Conservation (phyloP, 2,329 filamentous ascomycete species). For the Colletotrichum sp. region DNA sequence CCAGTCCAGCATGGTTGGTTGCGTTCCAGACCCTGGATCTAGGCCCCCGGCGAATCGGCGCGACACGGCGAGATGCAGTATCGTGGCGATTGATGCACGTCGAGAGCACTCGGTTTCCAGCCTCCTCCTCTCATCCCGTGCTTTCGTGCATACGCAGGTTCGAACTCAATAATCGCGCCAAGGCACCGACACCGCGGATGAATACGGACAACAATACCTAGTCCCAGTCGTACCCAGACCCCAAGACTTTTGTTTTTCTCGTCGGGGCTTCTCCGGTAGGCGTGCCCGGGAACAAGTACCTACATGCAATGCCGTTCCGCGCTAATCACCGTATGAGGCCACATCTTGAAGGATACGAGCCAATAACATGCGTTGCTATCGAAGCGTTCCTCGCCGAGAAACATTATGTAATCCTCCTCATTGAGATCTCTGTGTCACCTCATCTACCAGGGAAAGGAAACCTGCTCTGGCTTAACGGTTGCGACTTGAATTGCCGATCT, state of each 20-base stretch:
- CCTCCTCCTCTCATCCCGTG: neutral
- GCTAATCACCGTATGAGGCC: neutral
- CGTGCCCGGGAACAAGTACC: too few species aligned
- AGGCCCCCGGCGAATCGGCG: neutral
- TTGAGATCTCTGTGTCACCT: constrained; percentile 1
- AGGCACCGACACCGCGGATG: neutral
- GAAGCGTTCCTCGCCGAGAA: neutral
- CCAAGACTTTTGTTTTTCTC: neutral
- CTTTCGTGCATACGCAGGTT: neutral
- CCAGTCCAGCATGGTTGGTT: neutral
- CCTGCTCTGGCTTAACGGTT: neutral
- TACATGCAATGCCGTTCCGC: neutral
- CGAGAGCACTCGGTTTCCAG: neutral
- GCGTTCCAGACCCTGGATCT: neutral
- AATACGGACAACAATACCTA: neutral
- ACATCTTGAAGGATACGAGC: neutral
- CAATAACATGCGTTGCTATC: neutral
- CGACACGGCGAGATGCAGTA: neutral
- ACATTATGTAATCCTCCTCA: neutral
- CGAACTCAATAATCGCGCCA: neutral
- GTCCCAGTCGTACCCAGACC: neutral
- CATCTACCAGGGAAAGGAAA: neutral
- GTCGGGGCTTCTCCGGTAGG: neutral
- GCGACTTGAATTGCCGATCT: neutral
- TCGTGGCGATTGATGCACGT: neutral